A percentile compares a stretch with the other conserved stretches of the same genome.
Conservation (phyloP, 1,284 basidiomycete species). For the Cryptococcus sp. region DNA sequence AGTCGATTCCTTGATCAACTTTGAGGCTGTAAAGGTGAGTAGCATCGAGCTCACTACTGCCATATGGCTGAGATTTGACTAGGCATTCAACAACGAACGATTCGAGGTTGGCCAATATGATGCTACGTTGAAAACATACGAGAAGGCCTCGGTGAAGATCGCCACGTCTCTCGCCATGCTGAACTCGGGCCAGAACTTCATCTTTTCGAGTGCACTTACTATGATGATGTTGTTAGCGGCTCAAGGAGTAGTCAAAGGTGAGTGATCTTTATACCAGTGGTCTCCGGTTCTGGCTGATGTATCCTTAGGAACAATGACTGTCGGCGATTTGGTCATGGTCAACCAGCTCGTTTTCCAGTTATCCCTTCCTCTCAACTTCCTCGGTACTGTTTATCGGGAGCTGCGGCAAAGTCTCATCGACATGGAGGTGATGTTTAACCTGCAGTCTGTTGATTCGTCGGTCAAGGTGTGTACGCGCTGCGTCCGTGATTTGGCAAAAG, state of each 20-base stretch:
- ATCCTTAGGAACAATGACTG: slow-evolving; percentile 84
- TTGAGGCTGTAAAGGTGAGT: slow-evolving; percentile 91
- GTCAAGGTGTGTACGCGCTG: slow-evolving; percentile 59
- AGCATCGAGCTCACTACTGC: neutral
- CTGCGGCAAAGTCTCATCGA: slow-evolving; percentile 92
- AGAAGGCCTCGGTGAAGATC: slow-evolving; percentile 90
- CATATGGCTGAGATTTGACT: slow-evolving; percentile 20
- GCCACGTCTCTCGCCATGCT: slow-evolving; percentile 89
- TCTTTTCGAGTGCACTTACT: slow-evolving; percentile 90
- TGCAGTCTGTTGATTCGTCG: slow-evolving; percentile 79
- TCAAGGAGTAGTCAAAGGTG: slow-evolving; percentile 87
- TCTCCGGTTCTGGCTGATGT: slow-evolving; percentile 5
- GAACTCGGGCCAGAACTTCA: slow-evolving; percentile 95
- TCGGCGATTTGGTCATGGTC: slow-evolving; percentile 97
- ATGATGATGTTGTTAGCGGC: slow-evolving; percentile 96
- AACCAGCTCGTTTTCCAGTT: slow-evolving; percentile 99
- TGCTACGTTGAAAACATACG: slow-evolving; percentile 81
- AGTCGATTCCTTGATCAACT: slow-evolving; percentile 95
- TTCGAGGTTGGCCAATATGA: slow-evolving; percentile 93
- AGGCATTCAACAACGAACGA: slow-evolving; percentile 97
- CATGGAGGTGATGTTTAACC: slow-evolving; percentile 93
- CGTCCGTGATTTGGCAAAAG: neutral
- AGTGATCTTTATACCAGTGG: slow-evolving; percentile 18
- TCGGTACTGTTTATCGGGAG: slow-evolving; percentile 96
- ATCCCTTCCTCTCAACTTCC: slow-evolving; percentile 91